Evolutionary conservation across 1,139 yeast genomes (phyloP), one percentile per base, ranked within the genome.

Genomic region (Petasospora rhodanensis): DNA sequence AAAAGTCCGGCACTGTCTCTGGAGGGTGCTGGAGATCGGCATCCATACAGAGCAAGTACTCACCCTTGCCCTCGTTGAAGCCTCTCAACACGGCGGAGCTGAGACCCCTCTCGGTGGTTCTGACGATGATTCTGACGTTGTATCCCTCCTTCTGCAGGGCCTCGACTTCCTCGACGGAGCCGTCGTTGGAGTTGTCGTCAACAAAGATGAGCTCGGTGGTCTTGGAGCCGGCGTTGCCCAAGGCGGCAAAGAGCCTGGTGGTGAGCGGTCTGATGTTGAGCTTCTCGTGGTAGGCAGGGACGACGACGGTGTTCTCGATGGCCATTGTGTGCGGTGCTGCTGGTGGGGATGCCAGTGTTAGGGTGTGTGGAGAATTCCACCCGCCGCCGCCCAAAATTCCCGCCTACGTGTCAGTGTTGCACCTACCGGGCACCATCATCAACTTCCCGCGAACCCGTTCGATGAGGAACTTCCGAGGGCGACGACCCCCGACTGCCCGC

Each of bases 21-120:
- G 72, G 72, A 25, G 71, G 72, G 45, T 66, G 72, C 49, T 66
- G 71, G 33, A 66, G 54, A 49, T 66, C 72, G 15, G 72, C 72
- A 49, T 66, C 72, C 71, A 66, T 66, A 44, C 71, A 66, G 26
- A 66, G 54, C 35, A 66, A 41, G 42, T 64, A 63, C 32, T 62
- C 60, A 41, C 72, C 72, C 38, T 62, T 51, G 24, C 68, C 62
- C 33, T 63, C 70, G 28, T 54, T 43, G 48, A 66, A 66, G 12
- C 72, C 72, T 44, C 58, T 58, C 38, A 66, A 42, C 12, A 66
- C 71, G 14, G 72, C 72, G 27, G 69, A 62, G 17, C 69, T 62
- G 17, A 66, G 49, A 16, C 72, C 72, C 45, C 70, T 59, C 44
- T 66, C 71, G 5, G 55, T 59, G 14, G 70, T 65, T 51, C 72